phyloP scores from a whole-genome alignment of 1,284 basidiomycete genomes.

The Singerocomus rubriflavus region DNA sequence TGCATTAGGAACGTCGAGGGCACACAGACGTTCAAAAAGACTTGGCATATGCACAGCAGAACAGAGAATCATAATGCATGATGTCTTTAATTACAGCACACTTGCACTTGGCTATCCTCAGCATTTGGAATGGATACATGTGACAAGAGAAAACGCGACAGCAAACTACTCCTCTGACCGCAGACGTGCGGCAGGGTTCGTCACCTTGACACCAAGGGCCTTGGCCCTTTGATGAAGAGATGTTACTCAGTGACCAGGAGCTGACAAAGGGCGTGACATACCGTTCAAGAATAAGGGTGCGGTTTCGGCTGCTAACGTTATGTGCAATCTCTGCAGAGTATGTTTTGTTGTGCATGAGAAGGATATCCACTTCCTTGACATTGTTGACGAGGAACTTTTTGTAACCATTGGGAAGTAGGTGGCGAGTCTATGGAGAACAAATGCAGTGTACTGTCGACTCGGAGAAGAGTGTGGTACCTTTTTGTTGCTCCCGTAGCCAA shows the following conservation, averaged over 20 bases:
- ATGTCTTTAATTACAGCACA: slow-evolving; percentile 33
- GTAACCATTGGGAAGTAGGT: slow-evolving; percentile 90
- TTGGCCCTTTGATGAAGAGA: slow-evolving; percentile 64
- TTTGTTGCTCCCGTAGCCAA: slow-evolving; percentile 86
- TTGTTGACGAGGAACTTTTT: slow-evolving; percentile 95
- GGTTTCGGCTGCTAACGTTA: slow-evolving; percentile 96
- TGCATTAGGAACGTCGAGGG: slow-evolving; percentile 29
- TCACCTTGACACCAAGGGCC: slow-evolving; percentile 89
- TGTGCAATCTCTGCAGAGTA: slow-evolving; percentile 98
- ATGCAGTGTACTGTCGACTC: slow-evolving; percentile 10
- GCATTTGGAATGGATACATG: slow-evolving; percentile 42
- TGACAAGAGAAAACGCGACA: slow-evolving; percentile 28
- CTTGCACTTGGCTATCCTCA: slow-evolving; percentile 39
- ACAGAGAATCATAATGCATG: slow-evolving; percentile 4
- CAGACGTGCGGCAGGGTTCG: slow-evolving; percentile 92
- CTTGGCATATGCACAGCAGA: not conserved
- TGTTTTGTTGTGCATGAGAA: slow-evolving; percentile 97
- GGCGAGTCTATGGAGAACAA: slow-evolving; percentile 62
- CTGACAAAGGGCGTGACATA: slow-evolving; percentile 33
- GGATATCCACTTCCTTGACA: slow-evolving; percentile 86
- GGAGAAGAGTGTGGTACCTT: slow-evolving; percentile 39
- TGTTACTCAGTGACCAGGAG: slow-evolving; percentile 1
- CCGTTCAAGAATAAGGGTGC: slow-evolving; percentile 89
- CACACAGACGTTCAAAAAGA: no score
- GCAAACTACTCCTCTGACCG: slow-evolving; percentile 81